Conservation (phyloP, 805 yeast genomes). For the Metschnikowia cubensis region DNA sequence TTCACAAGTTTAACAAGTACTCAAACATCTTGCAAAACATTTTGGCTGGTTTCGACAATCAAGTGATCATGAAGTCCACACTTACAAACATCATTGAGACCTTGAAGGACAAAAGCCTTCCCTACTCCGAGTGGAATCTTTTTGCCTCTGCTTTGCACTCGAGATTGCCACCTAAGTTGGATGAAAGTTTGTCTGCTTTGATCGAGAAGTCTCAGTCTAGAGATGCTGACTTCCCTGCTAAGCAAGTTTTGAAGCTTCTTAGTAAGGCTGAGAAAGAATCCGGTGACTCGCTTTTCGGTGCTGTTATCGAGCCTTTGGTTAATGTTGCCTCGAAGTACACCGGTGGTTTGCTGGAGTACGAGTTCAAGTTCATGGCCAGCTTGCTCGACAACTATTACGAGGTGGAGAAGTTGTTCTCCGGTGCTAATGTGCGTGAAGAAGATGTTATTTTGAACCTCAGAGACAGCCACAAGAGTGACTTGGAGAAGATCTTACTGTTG, state of each 20-base stretch:
- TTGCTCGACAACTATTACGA: conserved; percentile 69
- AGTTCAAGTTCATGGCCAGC: conserved; percentile 66
- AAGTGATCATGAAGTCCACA: conserved; percentile 85
- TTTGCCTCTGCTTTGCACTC: conserved; percentile 89
- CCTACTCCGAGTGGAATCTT: conserved; percentile 87
- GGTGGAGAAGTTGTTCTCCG: conserved; percentile 75
- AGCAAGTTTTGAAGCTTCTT: conserved; percentile 68
- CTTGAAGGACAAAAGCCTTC: conserved; percentile 75
- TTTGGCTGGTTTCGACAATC: conserved; percentile 90
- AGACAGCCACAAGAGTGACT: conserved; percentile 77
- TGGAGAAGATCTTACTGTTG: conserved; percentile 64
- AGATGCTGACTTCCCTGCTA: conserved; percentile 88
- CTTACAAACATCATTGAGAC: conserved; percentile 68
- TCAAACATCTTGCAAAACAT: conserved; percentile 68
- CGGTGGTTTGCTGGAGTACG: conserved; percentile 80
- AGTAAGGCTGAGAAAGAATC: conserved; percentile 55
- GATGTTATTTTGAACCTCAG: conserved; percentile 83
- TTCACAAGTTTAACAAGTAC: conserved; percentile 62
- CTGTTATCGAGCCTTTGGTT: conserved; percentile 68
- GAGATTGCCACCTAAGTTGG: conserved; percentile 77
- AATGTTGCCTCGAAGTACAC: conserved; percentile 66
- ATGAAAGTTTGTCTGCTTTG: conserved; percentile 57
- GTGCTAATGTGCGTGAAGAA: conserved; percentile 76
- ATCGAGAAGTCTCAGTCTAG: conserved; percentile 64
- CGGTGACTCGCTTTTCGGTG: conserved; percentile 41